Evolutionary conservation across 768 basidiomycete species (phyloP).

Genomic region (Pulveroboletus sp.): DNA sequence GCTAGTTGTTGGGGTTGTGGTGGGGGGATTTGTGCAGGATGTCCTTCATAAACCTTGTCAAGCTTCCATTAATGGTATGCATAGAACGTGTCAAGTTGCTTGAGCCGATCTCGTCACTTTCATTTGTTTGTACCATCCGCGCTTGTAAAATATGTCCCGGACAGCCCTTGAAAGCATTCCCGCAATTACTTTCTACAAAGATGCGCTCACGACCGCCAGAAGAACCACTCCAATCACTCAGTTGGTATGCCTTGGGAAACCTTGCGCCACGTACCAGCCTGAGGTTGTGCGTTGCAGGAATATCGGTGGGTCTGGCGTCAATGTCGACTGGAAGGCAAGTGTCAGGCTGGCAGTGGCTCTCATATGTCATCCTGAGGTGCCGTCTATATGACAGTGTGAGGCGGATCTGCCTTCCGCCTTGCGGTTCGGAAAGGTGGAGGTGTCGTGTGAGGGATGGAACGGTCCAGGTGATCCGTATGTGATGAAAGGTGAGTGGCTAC

Average conservation of each 20-base stretch:
- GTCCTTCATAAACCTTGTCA: slow-evolving; percentile 41
- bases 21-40: slow-evolving; percentile 70
- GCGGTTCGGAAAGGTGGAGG: slow-evolving; percentile 80
- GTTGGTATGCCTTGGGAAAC: slow-evolving; percentile 73
- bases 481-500: slow-evolving; percentile 61
- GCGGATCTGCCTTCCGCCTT: slow-evolving; percentile 83
- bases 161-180: slow-evolving; percentile 70
- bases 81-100: not conserved
- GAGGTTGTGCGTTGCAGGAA: slow-evolving; percentile 85
- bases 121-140: not conserved
- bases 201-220: slow-evolving; percentile 58
- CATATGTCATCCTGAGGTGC: slow-evolving; percentile 6
- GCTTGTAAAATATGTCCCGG: slow-evolving; percentile 51
- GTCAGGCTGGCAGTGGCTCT: not conserved
- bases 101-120: slow-evolving; percentile 1
- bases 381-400: slow-evolving; percentile 60
- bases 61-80: slow-evolving; percentile 8
- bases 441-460: slow-evolving; percentile 91
- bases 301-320: slow-evolving; percentile 70
- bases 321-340: slow-evolving; percentile 89
- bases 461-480: slow-evolving; percentile 80
- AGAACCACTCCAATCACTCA: slow-evolving; percentile 73
- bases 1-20: slow-evolving; percentile 87
- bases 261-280: slow-evolving; percentile 76
- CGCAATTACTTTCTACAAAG: slow-evolving; percentile 77